Conservation (phyloP, 2,329 filamentous ascomycete species). For the Phoma herbarum region DNA sequence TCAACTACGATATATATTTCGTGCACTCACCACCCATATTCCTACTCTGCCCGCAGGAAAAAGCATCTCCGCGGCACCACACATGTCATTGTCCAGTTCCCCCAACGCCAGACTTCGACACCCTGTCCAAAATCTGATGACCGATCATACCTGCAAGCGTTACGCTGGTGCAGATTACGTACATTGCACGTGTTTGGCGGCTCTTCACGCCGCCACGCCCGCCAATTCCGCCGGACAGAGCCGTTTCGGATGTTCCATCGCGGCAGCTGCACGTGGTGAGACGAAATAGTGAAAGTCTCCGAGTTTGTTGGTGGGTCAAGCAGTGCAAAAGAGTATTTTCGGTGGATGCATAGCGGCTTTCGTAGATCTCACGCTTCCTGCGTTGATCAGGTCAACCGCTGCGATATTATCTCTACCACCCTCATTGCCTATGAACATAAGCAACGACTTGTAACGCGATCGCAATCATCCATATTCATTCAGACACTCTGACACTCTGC, state of each 20-base stretch:
- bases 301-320: constrained; percentile 1
- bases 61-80: constrained; percentile 22
- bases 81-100: background rate
- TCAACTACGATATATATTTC: constrained; percentile 14
- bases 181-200: constrained; percentile 12
- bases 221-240: constrained; percentile 2
- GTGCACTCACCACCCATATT: background rate
- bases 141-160: constrained; percentile 12
- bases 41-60: constrained; percentile 12
- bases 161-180: constrained; percentile 17
- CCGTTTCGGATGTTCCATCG: constrained; percentile 2
- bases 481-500: background rate
- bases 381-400: constrained; percentile 2
- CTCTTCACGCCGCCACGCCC: constrained; percentile 15
- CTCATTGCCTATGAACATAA: constrained; percentile 2
- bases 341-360: constrained; percentile 1
- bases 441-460: background rate
- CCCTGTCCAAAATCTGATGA: constrained; percentile 13
- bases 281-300: constrained; percentile 19
- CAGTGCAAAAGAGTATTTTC: background rate
- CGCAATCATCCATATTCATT: background rate
- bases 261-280: constrained; percentile 1
- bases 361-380: background rate
- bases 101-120: background rate
- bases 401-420: constrained; percentile 1